Conservation (phyloP, 2,329 filamentous ascomycete genomes). For the Pyrenophora graminea region DNA sequence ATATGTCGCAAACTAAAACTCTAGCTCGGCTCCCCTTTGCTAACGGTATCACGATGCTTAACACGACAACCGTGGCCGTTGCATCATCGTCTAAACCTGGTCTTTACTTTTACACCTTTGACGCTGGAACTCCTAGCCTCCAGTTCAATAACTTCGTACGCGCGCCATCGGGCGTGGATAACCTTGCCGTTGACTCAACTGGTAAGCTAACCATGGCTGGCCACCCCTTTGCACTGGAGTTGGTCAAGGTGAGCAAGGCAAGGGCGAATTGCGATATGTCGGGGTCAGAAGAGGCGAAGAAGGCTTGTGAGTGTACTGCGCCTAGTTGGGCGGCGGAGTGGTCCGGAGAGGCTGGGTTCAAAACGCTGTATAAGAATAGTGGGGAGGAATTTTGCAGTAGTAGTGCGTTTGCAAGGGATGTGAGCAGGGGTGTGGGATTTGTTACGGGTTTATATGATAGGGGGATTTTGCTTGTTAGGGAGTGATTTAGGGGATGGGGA, state of each 20-base stretch:
- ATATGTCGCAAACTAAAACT: slow-evolving; percentile 14
- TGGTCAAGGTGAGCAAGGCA: slow-evolving; percentile 31
- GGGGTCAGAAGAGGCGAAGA: slow-evolving; percentile 20
- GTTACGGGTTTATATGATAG: slow-evolving; percentile 49
- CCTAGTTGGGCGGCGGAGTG: slow-evolving; percentile 49
- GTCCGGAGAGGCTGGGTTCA: slow-evolving; percentile 41
- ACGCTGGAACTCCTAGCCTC: slow-evolving; percentile 13
- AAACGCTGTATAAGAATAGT: slow-evolving; percentile 40
- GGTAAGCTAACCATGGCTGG: slow-evolving; percentile 50
- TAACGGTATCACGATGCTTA: slow-evolving; percentile 49
- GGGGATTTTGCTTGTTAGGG: slow-evolving; percentile 46
- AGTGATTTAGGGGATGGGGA: slow-evolving; percentile 6
- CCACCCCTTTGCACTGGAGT: slow-evolving; percentile 44
- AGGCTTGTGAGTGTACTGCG: slow-evolving; percentile 33
- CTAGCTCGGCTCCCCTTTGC: slow-evolving; percentile 47
- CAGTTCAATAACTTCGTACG: slow-evolving; percentile 15
- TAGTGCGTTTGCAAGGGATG: slow-evolving; percentile 47
- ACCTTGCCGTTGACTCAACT: slow-evolving; percentile 44
- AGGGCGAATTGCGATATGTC: slow-evolving; percentile 25
- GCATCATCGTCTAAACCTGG: slow-evolving; percentile 42
- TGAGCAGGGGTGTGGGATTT: slow-evolving; percentile 40
- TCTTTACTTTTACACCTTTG: slow-evolving; percentile 43
- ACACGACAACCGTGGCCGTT: slow-evolving; percentile 46
- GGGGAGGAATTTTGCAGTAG: slow-evolving; percentile 45
- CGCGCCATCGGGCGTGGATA: slow-evolving; percentile 46